These are phyloP conservation scores for Blastocystis sp. DNA, from an alignment of 352 stramenopile species.

Conservation along the genomic window DNA sequence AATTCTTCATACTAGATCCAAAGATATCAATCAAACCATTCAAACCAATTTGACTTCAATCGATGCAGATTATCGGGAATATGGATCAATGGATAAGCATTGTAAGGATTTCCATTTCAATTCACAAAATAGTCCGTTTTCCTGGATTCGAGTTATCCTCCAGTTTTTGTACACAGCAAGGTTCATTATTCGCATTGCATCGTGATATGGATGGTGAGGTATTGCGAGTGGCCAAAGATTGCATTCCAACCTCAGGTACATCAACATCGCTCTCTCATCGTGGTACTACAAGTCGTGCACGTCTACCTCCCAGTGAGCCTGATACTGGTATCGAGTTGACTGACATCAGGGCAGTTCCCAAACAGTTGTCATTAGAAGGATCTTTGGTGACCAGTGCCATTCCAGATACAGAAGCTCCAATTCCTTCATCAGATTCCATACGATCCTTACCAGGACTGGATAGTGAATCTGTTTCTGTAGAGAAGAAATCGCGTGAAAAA, in stretches of 20 bases:
- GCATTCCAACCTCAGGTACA: not conserved
- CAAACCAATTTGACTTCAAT: not conserved
- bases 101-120: no score
- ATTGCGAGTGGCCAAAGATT: not conserved
- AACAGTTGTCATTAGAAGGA: no score
- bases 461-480: no score
- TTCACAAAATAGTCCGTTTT: conserved; percentile 43
- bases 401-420: no score
- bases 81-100: not conserved
- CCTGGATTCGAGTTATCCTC: not conserved
- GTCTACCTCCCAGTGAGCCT: not conserved
- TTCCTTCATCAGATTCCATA: no score
- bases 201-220: not conserved
- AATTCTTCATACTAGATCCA: not conserved
- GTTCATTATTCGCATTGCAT: not conserved
- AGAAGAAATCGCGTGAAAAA: not conserved
- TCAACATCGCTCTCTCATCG: not conserved
- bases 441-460: no score
- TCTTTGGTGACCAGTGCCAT: no score
- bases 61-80: not conserved
- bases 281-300: not conserved
- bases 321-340: not conserved
- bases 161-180: not conserved
- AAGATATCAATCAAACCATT: not conserved
- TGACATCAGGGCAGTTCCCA: not conserved